A percentile compares a stretch with the other conserved stretches of the same genome.
Evolutionary conservation across 2,329 filamentous ascomycete species (phyloP).

Genomic region (Penicillium sp.): DNA sequence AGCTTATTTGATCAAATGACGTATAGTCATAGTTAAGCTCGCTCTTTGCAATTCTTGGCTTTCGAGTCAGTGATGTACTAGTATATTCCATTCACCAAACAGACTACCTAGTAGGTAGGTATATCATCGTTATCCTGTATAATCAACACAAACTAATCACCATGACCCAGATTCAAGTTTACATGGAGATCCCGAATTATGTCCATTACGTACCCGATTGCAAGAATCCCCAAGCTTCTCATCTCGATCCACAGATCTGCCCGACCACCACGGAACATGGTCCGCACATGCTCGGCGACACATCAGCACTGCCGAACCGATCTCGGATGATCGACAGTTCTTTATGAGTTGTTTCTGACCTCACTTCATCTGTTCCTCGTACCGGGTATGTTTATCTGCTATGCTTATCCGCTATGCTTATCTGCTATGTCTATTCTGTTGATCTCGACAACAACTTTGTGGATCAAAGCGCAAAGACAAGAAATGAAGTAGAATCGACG

Average conservation of each 20-base stretch:
- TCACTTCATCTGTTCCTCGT: background rate
- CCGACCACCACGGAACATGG: background rate
- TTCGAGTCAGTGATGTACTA: too few relatives aligned
- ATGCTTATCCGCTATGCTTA: conserved; percentile 5
- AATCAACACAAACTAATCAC: too few relatives aligned
- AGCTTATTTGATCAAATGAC: too few relatives aligned
- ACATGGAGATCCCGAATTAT: conserved; percentile 1
- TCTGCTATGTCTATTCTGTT: conserved; percentile 4
- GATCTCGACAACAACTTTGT: too few relatives aligned
- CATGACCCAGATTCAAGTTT: background rate
- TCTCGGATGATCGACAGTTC: conserved; percentile 8
- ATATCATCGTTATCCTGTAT: too few relatives aligned
- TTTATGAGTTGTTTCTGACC: background rate
- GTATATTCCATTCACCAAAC: too few relatives aligned
- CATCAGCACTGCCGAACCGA: conserved; percentile 6
- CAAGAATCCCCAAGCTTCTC: conserved; percentile 7
- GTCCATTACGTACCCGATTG: conserved; percentile 2
- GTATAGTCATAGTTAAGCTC: too few relatives aligned
- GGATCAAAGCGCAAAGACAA: too few relatives aligned
- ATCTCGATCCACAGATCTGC: background rate
- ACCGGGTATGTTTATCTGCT: conserved; percentile 5
- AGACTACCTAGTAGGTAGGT: too few relatives aligned
- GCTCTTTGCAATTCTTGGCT: too few relatives aligned
- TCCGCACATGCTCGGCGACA: conserved; percentile 10
- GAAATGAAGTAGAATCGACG: too few relatives aligned